A percentile compares a stretch with the other conserved stretches of the same genome.
phyloP scores from a whole-genome alignment of 2,329 filamentous ascomycete species.

The Phialocephala subalpina region DNA sequence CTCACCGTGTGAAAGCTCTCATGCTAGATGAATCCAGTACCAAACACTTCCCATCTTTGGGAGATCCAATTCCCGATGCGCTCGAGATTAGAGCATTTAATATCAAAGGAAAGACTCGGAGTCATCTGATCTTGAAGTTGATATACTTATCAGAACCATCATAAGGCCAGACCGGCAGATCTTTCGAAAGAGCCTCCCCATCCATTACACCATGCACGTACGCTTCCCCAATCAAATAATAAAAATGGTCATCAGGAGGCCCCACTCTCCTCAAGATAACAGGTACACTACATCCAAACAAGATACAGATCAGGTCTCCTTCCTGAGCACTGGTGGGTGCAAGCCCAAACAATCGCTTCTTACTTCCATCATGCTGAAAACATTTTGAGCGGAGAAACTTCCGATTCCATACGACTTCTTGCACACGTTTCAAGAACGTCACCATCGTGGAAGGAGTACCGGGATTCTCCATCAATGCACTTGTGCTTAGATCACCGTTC shows the following conservation, averaged over 20 bases:
- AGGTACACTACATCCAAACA: slow-evolving; percentile 36
- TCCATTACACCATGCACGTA: slow-evolving; percentile 37
- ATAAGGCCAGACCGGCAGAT: neutral
- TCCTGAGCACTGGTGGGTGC: slow-evolving; percentile 12
- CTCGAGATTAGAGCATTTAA: neutral
- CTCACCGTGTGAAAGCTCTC: too few relatives aligned
- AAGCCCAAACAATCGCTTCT: slow-evolving; percentile 23
- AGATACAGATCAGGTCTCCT: slow-evolving; percentile 33
- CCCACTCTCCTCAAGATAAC: slow-evolving; percentile 25
- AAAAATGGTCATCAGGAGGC: neutral
- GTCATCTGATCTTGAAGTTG: neutral
- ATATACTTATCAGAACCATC: neutral
- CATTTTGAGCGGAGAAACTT: slow-evolving; percentile 20
- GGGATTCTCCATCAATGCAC: slow-evolving; percentile 6
- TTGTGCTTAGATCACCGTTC: slow-evolving; percentile 19
- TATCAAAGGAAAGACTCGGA: neutral
- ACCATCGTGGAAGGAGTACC: slow-evolving; percentile 19
- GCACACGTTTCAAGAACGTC: slow-evolving; percentile 26
- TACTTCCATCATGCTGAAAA: neutral
- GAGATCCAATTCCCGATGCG: neutral
- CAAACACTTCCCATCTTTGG: neutral
- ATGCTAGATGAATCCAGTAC: too few relatives aligned
- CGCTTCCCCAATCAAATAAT: slow-evolving; percentile 31
- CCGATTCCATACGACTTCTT: slow-evolving; percentile 26
- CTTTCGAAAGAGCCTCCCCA: slow-evolving; percentile 11